Base-by-base conservation (phyloP, 345 rosid species). In the Hypericum perforatum region DNA sequence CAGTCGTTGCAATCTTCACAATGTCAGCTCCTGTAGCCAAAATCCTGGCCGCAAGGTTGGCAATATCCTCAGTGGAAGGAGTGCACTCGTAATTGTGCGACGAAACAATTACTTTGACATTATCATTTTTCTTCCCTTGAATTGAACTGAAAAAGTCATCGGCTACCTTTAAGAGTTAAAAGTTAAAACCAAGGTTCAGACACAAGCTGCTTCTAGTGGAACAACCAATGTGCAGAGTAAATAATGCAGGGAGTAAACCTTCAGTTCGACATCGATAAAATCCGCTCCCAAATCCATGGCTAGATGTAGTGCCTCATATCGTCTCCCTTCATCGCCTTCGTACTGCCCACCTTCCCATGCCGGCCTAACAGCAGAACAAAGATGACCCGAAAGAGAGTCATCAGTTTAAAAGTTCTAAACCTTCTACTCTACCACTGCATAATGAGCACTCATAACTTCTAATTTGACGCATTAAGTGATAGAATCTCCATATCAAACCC, bases 261-360 rank as follows among this genome's bases (percentile, higher is more conserved):
- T 65, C 40, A 78, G 76, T 66, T 82, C 88, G 7, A 82, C 71
- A 56, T 82, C 88, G 39, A 82, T 37, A 41, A 70, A 82, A 64
- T 72, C 74, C 7, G 88, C 79, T 64, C 82, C 84, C 53, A 74
- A 57, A 61, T 78, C 82, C 63, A 72, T 16, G 13, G 84, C 88
- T 8, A 76, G 55, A 37, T 58, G 73, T 7, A 82, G 58, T 22
- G 74, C 76, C 11, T 74, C 76, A 37, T 38, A 62, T 45, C 88
- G 55, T 62, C 36, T 61, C 50, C 60, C 59, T 43, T 82, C 82
- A 52, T 76, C 75, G 29, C 84, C 88, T 56, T 65, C 80, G 49
- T 78, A 78, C 60, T 63, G 67, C 11, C 88, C 84, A 6, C 88
- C 88, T 68, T 82, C 88, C 85, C 82, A 78, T 57, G 62, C 72